Evolutionary conservation across 176 grass and related monocot genomes (phyloP).

Genomic region (Oryza brachyantha): DNA sequence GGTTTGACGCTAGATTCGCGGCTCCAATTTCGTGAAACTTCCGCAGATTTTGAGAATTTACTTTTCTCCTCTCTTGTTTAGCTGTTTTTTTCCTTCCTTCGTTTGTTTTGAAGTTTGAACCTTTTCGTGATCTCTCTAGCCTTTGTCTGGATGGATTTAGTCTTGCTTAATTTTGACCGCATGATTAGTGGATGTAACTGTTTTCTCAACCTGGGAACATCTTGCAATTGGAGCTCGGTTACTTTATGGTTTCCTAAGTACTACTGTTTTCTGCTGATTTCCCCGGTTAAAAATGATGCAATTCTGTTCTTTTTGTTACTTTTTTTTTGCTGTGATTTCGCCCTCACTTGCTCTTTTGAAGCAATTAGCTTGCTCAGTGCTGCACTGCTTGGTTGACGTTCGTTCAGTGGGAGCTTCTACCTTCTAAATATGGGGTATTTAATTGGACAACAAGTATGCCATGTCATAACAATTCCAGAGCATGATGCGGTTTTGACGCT

Average conservation of each 20-base stretch:
- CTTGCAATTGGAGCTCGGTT: neutral
- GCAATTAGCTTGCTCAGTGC: neutral
- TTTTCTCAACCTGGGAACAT: neutral
- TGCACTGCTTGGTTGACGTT: neutral
- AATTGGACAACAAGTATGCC: neutral
- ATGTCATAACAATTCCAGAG: neutral
- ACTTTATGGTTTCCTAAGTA: neutral
- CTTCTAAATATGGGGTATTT: neutral
- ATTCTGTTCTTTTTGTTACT: neutral
- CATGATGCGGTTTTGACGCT: neutral
- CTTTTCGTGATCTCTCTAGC: slow-evolving; percentile 12
- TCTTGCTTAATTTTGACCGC: neutral
- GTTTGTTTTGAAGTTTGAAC: neutral
- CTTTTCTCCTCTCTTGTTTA: neutral
- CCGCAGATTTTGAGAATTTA: neutral
- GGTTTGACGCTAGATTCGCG: slow-evolving; percentile 31
- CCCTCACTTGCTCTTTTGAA: neutral
- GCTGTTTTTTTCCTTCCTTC: neutral
- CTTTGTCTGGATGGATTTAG: neutral
- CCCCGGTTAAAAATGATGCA: neutral
- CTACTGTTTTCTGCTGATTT: neutral
- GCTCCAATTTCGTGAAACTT: neutral
- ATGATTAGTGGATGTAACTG: neutral
- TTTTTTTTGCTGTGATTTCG: neutral
- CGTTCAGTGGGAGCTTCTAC: neutral